A percentile compares a stretch with the other conserved stretches of the same genome.
phyloP scores from a whole-genome alignment of 768 basidiomycete species.

The Agrocybe praecox region DNA sequence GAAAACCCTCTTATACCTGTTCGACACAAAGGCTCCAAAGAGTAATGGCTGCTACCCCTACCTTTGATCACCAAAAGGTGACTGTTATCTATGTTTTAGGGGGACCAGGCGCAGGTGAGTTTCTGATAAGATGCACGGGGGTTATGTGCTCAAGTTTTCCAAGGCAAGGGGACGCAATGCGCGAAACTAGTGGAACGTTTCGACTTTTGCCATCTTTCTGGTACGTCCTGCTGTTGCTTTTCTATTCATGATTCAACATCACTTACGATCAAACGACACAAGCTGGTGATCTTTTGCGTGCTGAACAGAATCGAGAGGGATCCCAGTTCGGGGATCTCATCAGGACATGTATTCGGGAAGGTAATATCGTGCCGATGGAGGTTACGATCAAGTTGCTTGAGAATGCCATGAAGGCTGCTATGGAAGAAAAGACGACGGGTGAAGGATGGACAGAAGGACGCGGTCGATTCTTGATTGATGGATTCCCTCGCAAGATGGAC shows the following conservation, averaged over 20 bases:
- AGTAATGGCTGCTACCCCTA: constrained; percentile 28
- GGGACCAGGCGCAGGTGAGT: constrained; percentile 89
- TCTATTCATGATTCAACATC: neutral
- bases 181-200: constrained; percentile 80
- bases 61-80: constrained; percentile 74
- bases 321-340: constrained; percentile 86
- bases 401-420: constrained; percentile 79
- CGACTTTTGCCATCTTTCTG: constrained; percentile 91
- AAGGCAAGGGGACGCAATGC: constrained; percentile 98
- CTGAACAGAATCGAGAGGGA: constrained; percentile 86
- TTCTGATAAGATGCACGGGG: neutral
- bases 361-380: constrained; percentile 94
- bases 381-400: constrained; percentile 95
- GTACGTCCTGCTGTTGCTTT: constrained; percentile 41
- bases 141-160: constrained; percentile 3
- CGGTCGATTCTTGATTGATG: constrained; percentile 93
- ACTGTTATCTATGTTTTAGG: constrained; percentile 95
- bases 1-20: constrained; percentile 72
- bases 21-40: constrained; percentile 40
- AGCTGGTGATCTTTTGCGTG: constrained; percentile 98
- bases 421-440: constrained; percentile 42
- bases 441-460: constrained; percentile 69
- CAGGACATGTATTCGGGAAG: constrained; percentile 85
- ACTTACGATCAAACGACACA: constrained; percentile 13
- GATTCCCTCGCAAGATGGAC: constrained; percentile 99